Evolutionary conservation across 2,329 filamentous ascomycete genomes (phyloP).

Genomic region (Claviceps sp.): DNA sequence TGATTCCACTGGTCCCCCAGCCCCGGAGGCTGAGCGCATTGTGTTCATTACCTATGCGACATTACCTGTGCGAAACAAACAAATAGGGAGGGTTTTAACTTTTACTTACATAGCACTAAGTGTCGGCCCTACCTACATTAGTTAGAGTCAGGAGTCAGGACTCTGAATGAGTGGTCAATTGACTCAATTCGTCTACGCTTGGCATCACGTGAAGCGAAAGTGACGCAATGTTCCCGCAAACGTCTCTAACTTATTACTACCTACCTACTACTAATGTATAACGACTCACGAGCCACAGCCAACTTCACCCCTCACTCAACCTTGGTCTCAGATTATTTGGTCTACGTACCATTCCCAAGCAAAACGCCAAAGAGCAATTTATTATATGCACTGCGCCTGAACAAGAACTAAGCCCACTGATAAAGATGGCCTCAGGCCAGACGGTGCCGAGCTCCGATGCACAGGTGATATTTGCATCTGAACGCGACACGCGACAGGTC

Average conservation of each 20-base stretch:
- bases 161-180: background rate
- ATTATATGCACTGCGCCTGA: background rate
- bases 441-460: slow-evolving; percentile 14
- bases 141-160: too few species aligned
- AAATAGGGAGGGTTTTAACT: too few species aligned
- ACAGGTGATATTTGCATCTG: slow-evolving; percentile 13
- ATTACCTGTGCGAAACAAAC: too few species aligned
- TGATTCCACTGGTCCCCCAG: too few species aligned
- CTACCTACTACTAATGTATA: too few species aligned
- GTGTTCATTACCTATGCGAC: too few species aligned
- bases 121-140: too few species aligned
- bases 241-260: too few species aligned
- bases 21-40: too few species aligned
- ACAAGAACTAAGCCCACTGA: background rate
- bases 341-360: background rate
- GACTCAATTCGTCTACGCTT: background rate
- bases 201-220: slow-evolving; percentile 2
- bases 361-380: background rate
- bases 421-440: slow-evolving; percentile 1
- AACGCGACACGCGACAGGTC: slow-evolving; percentile 17
- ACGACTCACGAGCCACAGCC: background rate
- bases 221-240: background rate
- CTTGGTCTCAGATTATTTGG: background rate
- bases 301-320: background rate
- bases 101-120: too few species aligned